phyloP scores from a whole-genome alignment of 2,329 filamentous ascomycete species.

The Sporothrix inflata region DNA sequence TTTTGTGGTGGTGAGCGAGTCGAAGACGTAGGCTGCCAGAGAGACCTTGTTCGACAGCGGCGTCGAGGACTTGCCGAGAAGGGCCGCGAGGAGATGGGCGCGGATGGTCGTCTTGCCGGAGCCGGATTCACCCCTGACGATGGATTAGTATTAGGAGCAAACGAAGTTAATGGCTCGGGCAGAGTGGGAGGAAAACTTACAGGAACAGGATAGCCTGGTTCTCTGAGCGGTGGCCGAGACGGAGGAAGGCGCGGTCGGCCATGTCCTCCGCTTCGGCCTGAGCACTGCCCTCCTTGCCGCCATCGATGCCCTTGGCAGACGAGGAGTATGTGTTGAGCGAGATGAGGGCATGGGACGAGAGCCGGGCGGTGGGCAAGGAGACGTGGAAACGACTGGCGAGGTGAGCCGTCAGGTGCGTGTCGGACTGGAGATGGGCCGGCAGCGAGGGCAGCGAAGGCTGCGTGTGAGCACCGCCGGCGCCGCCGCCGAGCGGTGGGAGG shows the following conservation, averaged over 20 bases:
- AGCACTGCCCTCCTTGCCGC: constrained; percentile 86
- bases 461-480: constrained; percentile 66
- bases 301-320: constrained; percentile 85
- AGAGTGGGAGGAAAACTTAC: neutral
- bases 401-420: constrained; percentile 74
- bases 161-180: neutral
- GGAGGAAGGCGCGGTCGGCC: constrained; percentile 80
- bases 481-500: constrained; percentile 51
- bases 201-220: constrained; percentile 92
- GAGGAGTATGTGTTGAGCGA: constrained; percentile 94
- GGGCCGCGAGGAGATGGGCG: constrained; percentile 80
- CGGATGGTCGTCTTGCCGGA: constrained; percentile 95
- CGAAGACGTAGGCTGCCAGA: constrained; percentile 91
- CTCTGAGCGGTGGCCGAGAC: constrained; percentile 84
- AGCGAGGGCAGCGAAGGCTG: constrained; percentile 87
- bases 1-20: constrained; percentile 95
- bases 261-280: constrained; percentile 92
- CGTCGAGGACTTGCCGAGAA: constrained; percentile 88
- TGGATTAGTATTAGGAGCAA: constrained; percentile 34
- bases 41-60: constrained; percentile 92
- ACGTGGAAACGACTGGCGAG: constrained; percentile 91
- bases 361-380: constrained; percentile 79
- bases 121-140: constrained; percentile 83
- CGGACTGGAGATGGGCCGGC: constrained; percentile 74
- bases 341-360: constrained; percentile 90